Base-by-base conservation (phyloP, 2,329 filamentous ascomycete species). In the Aquanectria penicillioides region DNA sequence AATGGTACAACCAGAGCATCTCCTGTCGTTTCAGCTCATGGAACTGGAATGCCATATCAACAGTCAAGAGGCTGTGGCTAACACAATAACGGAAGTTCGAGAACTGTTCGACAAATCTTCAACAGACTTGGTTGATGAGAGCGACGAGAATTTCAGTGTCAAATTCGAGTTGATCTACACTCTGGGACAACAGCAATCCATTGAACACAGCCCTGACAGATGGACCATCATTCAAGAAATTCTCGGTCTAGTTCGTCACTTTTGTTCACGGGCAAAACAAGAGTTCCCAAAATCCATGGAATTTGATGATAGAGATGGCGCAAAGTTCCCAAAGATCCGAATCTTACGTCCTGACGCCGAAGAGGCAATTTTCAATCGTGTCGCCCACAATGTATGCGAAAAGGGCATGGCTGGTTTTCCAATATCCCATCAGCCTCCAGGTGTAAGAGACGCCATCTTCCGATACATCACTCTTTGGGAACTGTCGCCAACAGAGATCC, bases 131-230 rank as follows among this genome's bases (percentile, higher is more conserved):
- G 76, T 90, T 0, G 87, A 90, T 55, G 87, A 91, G 69, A 87
- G 84, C 33, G 88, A 91, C 43, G 86, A 89, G 55, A 86, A 85
- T 51, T 83, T 89, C 37, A 85, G 80, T 37, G 78, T 82, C 4
- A 84, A 83, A 41, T 88, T 87, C 33, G 86, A 90, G 64, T 70
- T 90, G 0, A 77, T 90, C 2, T 90, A 90, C 56, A 88, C 86
- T 0, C 82, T 89, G 64, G 88, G 87, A 0, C 59, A 69, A 0
- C 83, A 87, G 56, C 66, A 69, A 2, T 62, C 80, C 0, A 75
- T 88, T 0, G 83, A 89, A 5, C 74, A 81, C 10, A 79, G 80
- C 40, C 83, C 84, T 0, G 71, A 82, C 2, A 75, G 89, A 5
- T 91, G 88, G 89, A 62, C 66, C 0, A 62, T 85, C 0, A 79